phyloP scores from a whole-genome alignment of 768 basidiomycete species.

The Pisolithus albus region DNA sequence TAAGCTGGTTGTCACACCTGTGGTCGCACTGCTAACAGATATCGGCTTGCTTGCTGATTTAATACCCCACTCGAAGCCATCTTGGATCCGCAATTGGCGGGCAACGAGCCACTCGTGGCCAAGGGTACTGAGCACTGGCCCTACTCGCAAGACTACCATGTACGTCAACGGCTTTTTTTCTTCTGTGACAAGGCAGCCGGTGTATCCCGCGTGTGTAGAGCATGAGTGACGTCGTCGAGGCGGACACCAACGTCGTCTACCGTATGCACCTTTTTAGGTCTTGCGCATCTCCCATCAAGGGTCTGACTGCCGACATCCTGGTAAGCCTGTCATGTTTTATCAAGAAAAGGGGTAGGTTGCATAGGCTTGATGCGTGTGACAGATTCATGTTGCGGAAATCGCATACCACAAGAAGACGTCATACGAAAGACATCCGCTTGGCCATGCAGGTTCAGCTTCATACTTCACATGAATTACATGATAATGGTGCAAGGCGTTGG shows the following conservation, averaged over 20 bases:
- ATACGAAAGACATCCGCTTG: conserved; percentile 54
- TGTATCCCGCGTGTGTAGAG: conserved; percentile 35
- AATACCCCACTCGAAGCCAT: conserved; percentile 60
- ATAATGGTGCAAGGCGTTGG: conserved; percentile 13
- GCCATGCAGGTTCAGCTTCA: conserved; percentile 33
- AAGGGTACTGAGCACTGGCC: conserved; percentile 71
- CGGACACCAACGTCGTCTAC: conserved; percentile 49
- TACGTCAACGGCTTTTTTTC: conserved; percentile 30
- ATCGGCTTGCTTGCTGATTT: conserved; percentile 43
- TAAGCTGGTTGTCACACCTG: conserved; percentile 68
- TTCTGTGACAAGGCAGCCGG: not conserved
- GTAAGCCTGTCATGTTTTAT: conserved; percentile 32
- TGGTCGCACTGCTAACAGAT: conserved; percentile 64
- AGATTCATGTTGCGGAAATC: conserved; percentile 50
- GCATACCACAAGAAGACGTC: conserved; percentile 46
- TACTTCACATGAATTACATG: conserved; percentile 18
- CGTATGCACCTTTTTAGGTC: conserved; percentile 83
- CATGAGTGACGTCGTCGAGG: conserved; percentile 43
- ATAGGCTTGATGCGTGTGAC: not conserved
- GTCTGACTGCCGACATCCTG: conserved; percentile 76
- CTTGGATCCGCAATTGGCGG: conserved; percentile 48
- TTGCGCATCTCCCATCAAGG: conserved; percentile 73
- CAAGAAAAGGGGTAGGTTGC: not conserved
- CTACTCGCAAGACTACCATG: conserved; percentile 66
- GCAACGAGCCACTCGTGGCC: conserved; percentile 42